Conservation (phyloP, 257 asterid genomes). For the Solanum infundibuliforme region DNA sequence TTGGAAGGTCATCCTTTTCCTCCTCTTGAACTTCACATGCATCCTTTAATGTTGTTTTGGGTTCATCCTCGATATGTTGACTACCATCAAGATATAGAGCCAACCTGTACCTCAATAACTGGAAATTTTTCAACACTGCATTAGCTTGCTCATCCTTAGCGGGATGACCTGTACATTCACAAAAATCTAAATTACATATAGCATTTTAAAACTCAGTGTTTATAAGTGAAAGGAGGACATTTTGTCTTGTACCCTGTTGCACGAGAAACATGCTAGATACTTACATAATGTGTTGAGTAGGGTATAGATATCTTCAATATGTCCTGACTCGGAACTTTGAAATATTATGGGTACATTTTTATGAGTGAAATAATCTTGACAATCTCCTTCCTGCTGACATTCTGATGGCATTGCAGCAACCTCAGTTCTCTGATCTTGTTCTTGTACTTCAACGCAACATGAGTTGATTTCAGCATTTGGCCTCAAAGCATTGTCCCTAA, state of each 20-base stretch:
- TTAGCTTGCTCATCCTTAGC: not conserved
- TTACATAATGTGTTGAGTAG: conserved; percentile 2
- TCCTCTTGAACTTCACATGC: not conserved
- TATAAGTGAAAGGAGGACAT: not conserved
- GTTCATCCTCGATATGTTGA: not conserved
- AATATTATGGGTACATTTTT: not conserved
- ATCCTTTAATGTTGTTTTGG: not conserved
- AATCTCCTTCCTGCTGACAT: not conserved
- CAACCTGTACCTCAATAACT: not conserved
- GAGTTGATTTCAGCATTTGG: not conserved
- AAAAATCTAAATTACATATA: not conserved
- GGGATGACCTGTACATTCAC: not conserved
- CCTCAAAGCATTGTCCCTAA: not conserved
- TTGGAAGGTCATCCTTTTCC: not conserved
- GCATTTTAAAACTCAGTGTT: not conserved
- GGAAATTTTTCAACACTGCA: not conserved
- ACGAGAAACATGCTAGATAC: not conserved
- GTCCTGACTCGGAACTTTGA: not conserved
- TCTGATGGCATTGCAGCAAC: not conserved
- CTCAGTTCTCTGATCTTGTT: not conserved
- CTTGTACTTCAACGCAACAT: not conserved
- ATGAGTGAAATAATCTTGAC: not conserved
- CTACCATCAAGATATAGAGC: not conserved
- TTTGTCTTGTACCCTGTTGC: not conserved
- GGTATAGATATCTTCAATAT: not conserved